Evolutionary conservation across 2,329 filamentous ascomycete species (phyloP), one percentile per base, ranked within the genome.

Genomic region (Berkeleyomyces basicola): DNA sequence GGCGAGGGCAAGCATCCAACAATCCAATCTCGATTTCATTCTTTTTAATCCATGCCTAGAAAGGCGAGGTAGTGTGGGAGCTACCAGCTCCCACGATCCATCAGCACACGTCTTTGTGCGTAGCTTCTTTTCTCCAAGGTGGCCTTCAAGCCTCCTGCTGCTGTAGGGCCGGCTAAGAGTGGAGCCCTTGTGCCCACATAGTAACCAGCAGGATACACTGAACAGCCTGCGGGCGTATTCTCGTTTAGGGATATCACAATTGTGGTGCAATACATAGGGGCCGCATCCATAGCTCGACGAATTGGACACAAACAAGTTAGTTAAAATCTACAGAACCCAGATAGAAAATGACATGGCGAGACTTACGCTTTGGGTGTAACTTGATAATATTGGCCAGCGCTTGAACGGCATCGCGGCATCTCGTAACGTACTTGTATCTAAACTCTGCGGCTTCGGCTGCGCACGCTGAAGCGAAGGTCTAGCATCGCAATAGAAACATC

Each of bases 11-110:
- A 67, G n/a, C n/a, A n/a, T n/a, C 93, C 93, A 62, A 96, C 93
- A 71, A 99, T 67, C 93, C 93, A 75, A 99, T 89, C 78, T 99
- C 93, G 73, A 99, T 86, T 79, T 99, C 93, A 69, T 88, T 88
- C 81, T 97, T 97, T 83, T 99, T 99, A 99, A 74, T 99, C 93
- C 74, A 97, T 95, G 76, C 92, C 96, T 67, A 99, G 81, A 65
- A 99, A 91, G 42, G 88, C 95, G 82, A 78, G 5, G 93, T 92
- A 53, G 90, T 88, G 74, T 99, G 97, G 64, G 89, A 59, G 97
- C 92, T 59, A 99, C 93, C 65, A 99, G 93, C 75, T 96, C 89
- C 93, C 93, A 99, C 71, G 79, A 85, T 66, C 93, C 93, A 64
- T 93, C 87, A 43, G 92, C 93, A 70, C 82, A 80, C 71, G 97